These are phyloP conservation scores for Alternaria gaisen DNA, from an alignment of 2,329 filamentous ascomycete genomes.

Conservation along the genomic window DNA sequence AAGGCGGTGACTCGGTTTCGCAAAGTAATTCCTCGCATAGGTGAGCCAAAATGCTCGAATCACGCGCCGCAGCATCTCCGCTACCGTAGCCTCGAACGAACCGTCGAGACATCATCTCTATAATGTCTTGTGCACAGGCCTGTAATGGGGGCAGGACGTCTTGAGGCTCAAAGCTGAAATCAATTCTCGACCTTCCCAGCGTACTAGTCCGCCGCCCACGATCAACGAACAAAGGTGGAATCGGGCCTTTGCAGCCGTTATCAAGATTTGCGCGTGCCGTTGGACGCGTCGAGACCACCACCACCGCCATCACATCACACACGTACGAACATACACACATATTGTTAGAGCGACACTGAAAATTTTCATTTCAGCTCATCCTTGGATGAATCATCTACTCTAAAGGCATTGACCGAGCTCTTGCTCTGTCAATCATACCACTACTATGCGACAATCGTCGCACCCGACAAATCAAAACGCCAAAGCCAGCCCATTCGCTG, in stretches of 20 bases:
- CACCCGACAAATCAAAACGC: slow-evolving; percentile 14
- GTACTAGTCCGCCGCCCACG: too few relatives aligned
- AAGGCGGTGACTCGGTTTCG: too few relatives aligned
- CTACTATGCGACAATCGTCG: neutral
- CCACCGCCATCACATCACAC: neutral
- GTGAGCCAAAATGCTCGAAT: too few relatives aligned
- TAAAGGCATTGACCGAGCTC: neutral
- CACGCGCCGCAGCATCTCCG: too few relatives aligned
- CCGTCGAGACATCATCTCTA: too few relatives aligned
- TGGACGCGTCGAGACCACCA: neutral
- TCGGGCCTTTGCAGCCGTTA: neutral
- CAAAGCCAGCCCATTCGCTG: slow-evolving; percentile 21
- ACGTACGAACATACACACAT: neutral
- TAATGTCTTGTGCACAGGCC: too few relatives aligned
- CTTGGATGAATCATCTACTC: slow-evolving; percentile 3
- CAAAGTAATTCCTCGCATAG: too few relatives aligned
- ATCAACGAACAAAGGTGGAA: neutral
- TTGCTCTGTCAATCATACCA: neutral
- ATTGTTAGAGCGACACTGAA: neutral
- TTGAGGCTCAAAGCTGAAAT: too few relatives aligned
- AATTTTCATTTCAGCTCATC: neutral
- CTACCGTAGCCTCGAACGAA: too few relatives aligned
- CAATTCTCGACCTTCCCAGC: too few relatives aligned
- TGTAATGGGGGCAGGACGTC: too few relatives aligned
- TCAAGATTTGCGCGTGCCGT: neutral